These are phyloP conservation scores for Lepidium sativum DNA, from an alignment of 345 rosid genomes.

Conservation along the genomic window DNA sequence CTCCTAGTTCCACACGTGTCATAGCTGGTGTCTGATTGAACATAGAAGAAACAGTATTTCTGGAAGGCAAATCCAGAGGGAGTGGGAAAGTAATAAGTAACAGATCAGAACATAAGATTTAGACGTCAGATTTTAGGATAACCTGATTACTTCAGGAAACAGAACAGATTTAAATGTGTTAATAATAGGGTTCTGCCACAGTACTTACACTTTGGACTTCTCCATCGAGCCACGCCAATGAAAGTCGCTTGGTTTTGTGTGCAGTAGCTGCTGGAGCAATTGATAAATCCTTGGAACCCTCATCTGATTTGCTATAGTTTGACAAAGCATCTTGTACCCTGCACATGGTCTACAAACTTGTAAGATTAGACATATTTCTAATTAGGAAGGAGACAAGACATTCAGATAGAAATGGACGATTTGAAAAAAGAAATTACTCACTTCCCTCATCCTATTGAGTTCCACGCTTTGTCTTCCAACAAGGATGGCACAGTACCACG, in stretches of 20 bases:
- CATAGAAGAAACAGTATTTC: conserved; percentile 86
- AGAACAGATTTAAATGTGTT: background rate
- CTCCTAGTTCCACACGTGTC: conserved; percentile 91
- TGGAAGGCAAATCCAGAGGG: conserved; percentile 28
- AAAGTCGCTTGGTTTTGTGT: conserved; percentile 49
- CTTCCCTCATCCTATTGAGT: conserved; percentile 83
- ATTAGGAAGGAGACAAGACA: conserved; percentile 7
- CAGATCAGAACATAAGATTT: background rate
- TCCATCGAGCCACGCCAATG: conserved; percentile 92
- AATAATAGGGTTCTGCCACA: background rate
- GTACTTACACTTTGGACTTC: conserved; percentile 71
- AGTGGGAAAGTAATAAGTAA: background rate
- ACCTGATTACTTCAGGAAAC: background rate
- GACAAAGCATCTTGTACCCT: conserved; percentile 63
- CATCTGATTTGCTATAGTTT: conserved; percentile 26
- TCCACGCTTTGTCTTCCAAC: conserved; percentile 85
- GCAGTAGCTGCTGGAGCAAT: conserved; percentile 40
- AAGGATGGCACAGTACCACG: conserved; percentile 89
- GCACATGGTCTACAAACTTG: conserved; percentile 67
- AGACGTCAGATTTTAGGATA: background rate
- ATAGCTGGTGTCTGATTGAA: conserved; percentile 68
- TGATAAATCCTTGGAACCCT: conserved; percentile 32
- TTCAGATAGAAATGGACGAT: background rate
- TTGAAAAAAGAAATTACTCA: conserved; percentile 29
- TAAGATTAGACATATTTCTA: conserved; percentile 25